phyloP scores from a whole-genome alignment of 2,329 filamentous ascomycete genomes.

The Bipolaris sorokiniana region DNA sequence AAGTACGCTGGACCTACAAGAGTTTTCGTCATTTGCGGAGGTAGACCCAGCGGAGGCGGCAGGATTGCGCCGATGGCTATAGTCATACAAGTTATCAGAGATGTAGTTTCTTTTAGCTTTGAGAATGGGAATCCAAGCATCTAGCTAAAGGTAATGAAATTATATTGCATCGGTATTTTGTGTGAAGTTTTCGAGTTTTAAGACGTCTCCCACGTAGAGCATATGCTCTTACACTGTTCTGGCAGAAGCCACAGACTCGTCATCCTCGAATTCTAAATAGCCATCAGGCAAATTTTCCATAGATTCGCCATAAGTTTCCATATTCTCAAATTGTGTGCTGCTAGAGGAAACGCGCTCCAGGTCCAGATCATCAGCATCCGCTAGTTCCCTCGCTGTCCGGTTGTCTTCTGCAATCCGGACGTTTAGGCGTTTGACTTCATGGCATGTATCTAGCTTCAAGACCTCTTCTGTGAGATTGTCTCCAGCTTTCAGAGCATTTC shows the following conservation, averaged over 20 bases:
- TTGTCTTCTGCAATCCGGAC: not conserved
- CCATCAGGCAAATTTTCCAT: not conserved
- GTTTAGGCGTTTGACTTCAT: slow-evolving; percentile 6
- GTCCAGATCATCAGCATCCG: too few relatives aligned
- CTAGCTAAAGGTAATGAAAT: not conserved
- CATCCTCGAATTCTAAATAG: not conserved
- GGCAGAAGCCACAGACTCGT: not conserved
- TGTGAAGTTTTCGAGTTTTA: too few relatives aligned
- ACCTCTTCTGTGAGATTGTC: not conserved
- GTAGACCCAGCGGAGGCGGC: not conserved
- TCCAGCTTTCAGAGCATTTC: not conserved
- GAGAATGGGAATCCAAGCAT: not conserved
- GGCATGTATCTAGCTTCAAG: slow-evolving; percentile 1
- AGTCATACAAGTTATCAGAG: not conserved
- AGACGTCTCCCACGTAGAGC: too few relatives aligned
- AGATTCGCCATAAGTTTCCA: slow-evolving; percentile 4
- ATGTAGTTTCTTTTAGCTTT: not conserved
- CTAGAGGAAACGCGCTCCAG: too few relatives aligned
- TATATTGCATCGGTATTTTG: too few relatives aligned
- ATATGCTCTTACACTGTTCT: not conserved
- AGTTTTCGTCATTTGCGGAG: not conserved
- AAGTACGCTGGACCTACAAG: slow-evolving; percentile 2
- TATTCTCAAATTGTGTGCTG: slow-evolving; percentile 8
- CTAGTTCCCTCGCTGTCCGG: too few relatives aligned
- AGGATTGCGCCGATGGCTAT: not conserved